Conservation (phyloP, 495 filamentous ascomycete genomes). For the Hyphodiscus hymeniophilus region DNA sequence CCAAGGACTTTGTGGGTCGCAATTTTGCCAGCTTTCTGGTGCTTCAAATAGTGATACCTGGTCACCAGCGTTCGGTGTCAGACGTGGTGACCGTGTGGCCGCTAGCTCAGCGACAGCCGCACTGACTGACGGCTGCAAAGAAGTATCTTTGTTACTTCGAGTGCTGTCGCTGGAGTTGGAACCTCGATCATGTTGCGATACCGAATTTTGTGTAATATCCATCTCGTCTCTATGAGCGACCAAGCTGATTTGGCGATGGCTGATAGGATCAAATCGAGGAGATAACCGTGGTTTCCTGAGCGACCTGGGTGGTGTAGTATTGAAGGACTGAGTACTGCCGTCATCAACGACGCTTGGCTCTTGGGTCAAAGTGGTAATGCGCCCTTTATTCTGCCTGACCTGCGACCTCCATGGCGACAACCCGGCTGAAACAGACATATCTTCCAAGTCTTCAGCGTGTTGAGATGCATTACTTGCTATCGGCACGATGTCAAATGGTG, state of each 20-base stretch:
- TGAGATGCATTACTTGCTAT: too few relatives aligned
- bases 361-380: neutral
- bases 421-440: neutral
- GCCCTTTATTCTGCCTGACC: neutral
- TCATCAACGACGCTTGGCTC: neutral
- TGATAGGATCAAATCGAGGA: too few relatives aligned
- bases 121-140: neutral
- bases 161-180: neutral
- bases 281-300: neutral
- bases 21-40: slow-evolving; percentile 8
- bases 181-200: neutral
- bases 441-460: too few relatives aligned
- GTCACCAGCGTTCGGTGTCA: neutral
- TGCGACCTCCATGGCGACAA: neutral
- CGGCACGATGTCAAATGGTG: too few relatives aligned
- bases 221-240: neutral
- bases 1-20: slow-evolving; percentile 19
- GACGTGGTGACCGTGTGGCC: too few relatives aligned
- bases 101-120: neutral
- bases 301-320: slow-evolving; percentile 12
- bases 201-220: neutral
- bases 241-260: too few relatives aligned
- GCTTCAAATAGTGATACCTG: neutral
- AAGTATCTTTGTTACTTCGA: neutral
- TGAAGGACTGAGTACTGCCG: slow-evolving; percentile 14